A percentile compares a stretch with the other conserved stretches of the same genome.
phyloP scores from a whole-genome alignment of 2,329 filamentous ascomycete species.

The Talaromyces sp. region DNA sequence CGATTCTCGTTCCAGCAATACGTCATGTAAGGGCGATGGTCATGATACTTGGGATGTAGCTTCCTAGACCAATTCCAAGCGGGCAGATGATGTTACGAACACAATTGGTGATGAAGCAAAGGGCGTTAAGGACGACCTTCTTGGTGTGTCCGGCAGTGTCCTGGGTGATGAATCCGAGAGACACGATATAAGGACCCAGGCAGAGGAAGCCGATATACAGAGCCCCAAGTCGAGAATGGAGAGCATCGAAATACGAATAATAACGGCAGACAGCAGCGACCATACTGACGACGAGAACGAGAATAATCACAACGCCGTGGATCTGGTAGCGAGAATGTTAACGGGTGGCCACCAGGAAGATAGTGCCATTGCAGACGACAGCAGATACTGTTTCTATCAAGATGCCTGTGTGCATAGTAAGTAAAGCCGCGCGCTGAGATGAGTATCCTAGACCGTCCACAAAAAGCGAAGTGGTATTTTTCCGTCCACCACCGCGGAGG shows the following conservation, averaged over 20 bases:
- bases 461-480: conserved; percentile 58
- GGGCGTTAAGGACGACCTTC: background rate
- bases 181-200: conserved; percentile 48
- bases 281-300: background rate
- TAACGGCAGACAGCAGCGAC: background rate
- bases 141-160: background rate
- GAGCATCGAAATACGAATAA: background rate
- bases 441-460: conserved; percentile 48
- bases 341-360: conserved; percentile 22
- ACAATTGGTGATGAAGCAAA: background rate
- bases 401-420: conserved; percentile 40
- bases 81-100: conserved; percentile 30
- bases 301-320: background rate
- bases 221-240: conserved; percentile 15
- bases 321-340: conserved; percentile 40
- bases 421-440: conserved; percentile 25
- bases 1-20: conserved; percentile 50
- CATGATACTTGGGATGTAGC: background rate
- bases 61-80: background rate
- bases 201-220: conserved; percentile 49
- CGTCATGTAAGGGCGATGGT: background rate
- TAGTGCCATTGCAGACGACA: background rate
- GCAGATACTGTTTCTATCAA: conserved; percentile 44
- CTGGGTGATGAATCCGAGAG: background rate
- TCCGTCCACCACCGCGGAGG: conserved; percentile 40